Evolutionary conservation across 2,329 filamentous ascomycete genomes (phyloP), one percentile per base, ranked within the genome.

Genomic region (Exophiala phaeomuriformis): DNA sequence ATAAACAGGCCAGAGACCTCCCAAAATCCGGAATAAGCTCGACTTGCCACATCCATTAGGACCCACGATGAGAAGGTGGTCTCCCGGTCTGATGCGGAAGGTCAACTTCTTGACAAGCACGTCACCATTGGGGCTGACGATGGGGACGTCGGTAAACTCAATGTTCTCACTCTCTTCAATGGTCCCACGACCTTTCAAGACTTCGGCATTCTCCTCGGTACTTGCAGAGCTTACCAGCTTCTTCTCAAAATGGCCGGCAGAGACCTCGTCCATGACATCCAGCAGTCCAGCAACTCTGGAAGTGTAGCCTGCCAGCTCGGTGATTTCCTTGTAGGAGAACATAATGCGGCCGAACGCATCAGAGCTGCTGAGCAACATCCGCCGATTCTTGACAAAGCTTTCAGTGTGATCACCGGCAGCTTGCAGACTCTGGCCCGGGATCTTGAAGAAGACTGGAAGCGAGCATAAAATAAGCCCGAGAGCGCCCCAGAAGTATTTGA

Each of bases 401-500:
- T 83, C 79, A 29, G 80, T 83, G 45, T 80, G 71, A 57, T 78
- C 76, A 28, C 74, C 74, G 64, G 76, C 73, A 6, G 69, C 71
- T 46, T 74, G 70, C 33, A 69, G 73, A 8, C 75, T 74, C 59
- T 83, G 77, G 1, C 86, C 87, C 0, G 90, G 90, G 12, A 96
- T 79, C 70, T 91, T 91, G 76, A 98, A 87, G 69, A 98, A 98
- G 1, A 97, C 91, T 0, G 93, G 93, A 0, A 95, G 84, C 69
- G 89, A 94, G 75, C 93, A 98, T 6, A 98, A 82, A 59, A 95
- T 71, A 60, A 98, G 78, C 1, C 93, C 93, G 41, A 98, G 71
- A 1, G 93, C 91, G 39, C 93, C 93, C 93, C 93, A 98, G 72
- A 97, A 93, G 69, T 98, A 98, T 71, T 98, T 98, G 71, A 98